phyloP scores from a whole-genome alignment of 1,284 basidiomycete species.

The Cerrena zonata region DNA sequence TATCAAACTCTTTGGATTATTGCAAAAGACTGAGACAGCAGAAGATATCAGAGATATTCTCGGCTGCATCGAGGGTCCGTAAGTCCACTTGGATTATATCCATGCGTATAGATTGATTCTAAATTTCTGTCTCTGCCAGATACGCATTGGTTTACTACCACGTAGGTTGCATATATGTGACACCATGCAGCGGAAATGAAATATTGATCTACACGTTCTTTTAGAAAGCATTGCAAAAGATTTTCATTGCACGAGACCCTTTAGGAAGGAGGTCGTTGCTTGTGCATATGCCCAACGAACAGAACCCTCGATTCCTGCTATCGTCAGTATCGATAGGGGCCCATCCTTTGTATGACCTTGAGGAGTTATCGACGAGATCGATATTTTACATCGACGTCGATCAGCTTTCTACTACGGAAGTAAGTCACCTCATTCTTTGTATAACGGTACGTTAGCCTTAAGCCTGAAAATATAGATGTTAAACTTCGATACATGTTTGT shows the following conservation, averaged over 20 bases:
- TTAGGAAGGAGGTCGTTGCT: constrained; percentile 88
- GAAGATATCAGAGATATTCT: constrained; percentile 49
- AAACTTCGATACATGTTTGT: neutral
- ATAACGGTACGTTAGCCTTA: neutral
- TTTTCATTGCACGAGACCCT: constrained; percentile 85
- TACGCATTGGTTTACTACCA: constrained; percentile 82
- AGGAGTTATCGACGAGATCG: constrained; percentile 58
- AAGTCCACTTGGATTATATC: constrained; percentile 34
- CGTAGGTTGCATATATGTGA: constrained; percentile 35
- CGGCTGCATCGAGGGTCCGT: constrained; percentile 80
- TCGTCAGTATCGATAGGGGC: constrained; percentile 60
- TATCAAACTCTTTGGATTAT: constrained; percentile 50
- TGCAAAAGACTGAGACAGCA: constrained; percentile 36
- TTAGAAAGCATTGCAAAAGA: constrained; percentile 40
- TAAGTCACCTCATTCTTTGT: neutral
- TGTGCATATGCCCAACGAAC: constrained; percentile 48
- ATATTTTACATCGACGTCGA: constrained; percentile 51
- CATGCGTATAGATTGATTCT: constrained; percentile 5
- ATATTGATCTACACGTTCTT: too few species aligned
- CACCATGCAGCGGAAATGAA: too few species aligned
- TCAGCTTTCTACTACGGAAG: constrained; percentile 13
- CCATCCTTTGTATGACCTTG: constrained; percentile 39
- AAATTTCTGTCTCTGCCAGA: constrained; percentile 33
- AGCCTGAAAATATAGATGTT: constrained; percentile 7
- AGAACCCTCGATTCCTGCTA: constrained; percentile 51